Evolutionary conservation across 345 rosid genomes (phyloP).

Genomic region (Toxicodendron radicans): DNA sequence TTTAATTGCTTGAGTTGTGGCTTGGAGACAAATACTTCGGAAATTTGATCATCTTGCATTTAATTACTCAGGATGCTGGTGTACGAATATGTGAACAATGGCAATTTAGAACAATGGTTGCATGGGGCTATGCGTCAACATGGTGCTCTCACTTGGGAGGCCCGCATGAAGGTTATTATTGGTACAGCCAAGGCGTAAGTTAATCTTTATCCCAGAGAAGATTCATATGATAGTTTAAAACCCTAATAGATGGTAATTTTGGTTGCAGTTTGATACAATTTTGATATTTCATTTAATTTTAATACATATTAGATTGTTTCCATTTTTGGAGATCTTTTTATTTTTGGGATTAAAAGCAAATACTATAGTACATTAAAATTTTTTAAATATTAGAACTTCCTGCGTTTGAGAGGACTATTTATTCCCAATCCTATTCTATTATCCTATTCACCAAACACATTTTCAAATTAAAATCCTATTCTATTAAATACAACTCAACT

Average conservation of each 20-base stretch:
- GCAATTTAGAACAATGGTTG: conserved; percentile 85
- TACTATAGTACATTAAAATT: not conserved
- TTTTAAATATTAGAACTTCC: not conserved
- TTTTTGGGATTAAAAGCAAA: not conserved
- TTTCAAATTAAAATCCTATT: too few relatives aligned
- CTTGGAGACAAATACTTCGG: not conserved
- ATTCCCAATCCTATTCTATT: too few relatives aligned
- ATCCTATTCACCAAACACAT: too few relatives aligned
- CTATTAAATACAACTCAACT: too few relatives aligned
- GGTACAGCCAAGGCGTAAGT: conserved; percentile 95
- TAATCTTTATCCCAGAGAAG: conserved; percentile 16
- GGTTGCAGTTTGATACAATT: not conserved
- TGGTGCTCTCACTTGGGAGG: conserved; percentile 79
- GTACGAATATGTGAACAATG: conserved; percentile 84
- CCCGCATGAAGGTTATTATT: conserved; percentile 72
- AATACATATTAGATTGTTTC: not conserved
- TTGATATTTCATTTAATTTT: not conserved
- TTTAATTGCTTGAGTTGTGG: conserved; percentile 6
- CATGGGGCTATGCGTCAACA: conserved; percentile 66
- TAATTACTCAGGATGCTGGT: conserved; percentile 64
- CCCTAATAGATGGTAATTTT: not conserved
- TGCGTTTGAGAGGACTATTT: too few relatives aligned
- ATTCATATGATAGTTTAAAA: not conserved
- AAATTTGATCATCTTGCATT: conserved; percentile 18
- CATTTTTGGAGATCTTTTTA: not conserved